phyloP scores from a whole-genome alignment of 495 filamentous ascomycete species.

The Margaritispora aquatica region DNA sequence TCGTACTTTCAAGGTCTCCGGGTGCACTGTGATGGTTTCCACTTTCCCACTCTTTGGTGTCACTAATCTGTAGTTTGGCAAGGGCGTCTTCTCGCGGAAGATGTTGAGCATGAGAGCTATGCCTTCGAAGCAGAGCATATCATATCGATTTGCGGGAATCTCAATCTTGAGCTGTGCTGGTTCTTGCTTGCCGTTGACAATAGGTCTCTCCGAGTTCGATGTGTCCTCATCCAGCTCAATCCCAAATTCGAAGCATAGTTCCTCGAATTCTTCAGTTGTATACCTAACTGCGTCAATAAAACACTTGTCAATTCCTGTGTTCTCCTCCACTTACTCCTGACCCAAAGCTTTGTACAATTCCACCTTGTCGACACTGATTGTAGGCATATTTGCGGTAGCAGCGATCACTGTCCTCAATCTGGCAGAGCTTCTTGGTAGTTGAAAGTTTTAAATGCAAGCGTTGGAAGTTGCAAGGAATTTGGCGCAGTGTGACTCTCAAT shows the following conservation, averaged over 20 bases:
- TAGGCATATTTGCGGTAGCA: conserved; percentile 59
- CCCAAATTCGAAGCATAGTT: conserved; percentile 97
- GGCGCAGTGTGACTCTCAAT: conserved; percentile 9
- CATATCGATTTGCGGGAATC: conserved; percentile 98
- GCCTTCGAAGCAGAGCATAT: conserved; percentile 97
- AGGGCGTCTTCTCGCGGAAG: conserved; percentile 66
- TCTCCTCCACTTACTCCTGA: conserved; percentile 55
- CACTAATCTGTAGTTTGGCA: conserved; percentile 73
- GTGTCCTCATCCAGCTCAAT: conserved; percentile 98
- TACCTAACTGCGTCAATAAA: conserved; percentile 44
- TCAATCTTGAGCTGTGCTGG: conserved; percentile 95
- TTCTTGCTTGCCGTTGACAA: conserved; percentile 74
- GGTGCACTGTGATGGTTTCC: conserved; percentile 70
- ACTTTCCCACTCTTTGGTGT: conserved; percentile 66
- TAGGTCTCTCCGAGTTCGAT: conserved; percentile 63
- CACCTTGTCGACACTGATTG: conserved; percentile 91
- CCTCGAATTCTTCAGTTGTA: conserved; percentile 90
- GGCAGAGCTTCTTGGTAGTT: neutral
- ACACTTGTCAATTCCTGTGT: too few relatives aligned
- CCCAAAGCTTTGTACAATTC: conserved; percentile 89
- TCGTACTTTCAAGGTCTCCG: conserved; percentile 74
- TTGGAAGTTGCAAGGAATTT: conserved; percentile 1
- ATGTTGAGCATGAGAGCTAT: conserved; percentile 94
- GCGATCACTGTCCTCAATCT: neutral
- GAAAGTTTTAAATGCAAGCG: neutral